phyloP scores from a whole-genome alignment of 2,329 filamentous ascomycete genomes.

The Fusarium beomiforme region DNA sequence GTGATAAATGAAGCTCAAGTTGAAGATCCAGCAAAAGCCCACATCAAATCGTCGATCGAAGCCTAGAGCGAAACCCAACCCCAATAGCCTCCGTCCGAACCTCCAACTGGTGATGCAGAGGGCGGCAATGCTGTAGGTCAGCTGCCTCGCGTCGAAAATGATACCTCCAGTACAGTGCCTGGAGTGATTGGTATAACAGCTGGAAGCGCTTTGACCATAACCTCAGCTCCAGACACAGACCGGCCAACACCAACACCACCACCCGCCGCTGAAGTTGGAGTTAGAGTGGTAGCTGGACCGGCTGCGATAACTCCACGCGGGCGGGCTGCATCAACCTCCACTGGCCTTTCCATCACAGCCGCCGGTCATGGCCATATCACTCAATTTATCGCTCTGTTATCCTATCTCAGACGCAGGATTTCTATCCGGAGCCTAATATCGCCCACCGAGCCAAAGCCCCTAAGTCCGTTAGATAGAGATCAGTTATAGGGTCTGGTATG shows the following conservation, averaged over 20 bases:
- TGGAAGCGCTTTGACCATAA: conserved; percentile 8
- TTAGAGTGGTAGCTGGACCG: conserved; percentile 14
- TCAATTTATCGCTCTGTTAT: conserved; percentile 68
- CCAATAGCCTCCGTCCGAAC: conserved; percentile 11
- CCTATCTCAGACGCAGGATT: conserved; percentile 60
- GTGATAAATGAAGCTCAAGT: not conserved
- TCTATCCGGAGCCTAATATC: conserved; percentile 49
- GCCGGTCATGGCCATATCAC: conserved; percentile 51
- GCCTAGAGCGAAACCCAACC: conserved; percentile 20
- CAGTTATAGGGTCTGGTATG: conserved; percentile 82
- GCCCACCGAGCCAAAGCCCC: conserved; percentile 53
- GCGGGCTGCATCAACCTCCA: conserved; percentile 31
- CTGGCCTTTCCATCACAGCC: conserved; percentile 33
- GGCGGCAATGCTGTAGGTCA: conserved; percentile 23
- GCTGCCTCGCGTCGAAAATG: conserved; percentile 21
- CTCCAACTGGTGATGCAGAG: conserved; percentile 18
- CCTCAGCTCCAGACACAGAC: conserved; percentile 14
- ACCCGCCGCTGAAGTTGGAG: not conserved
- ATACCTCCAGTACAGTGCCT: conserved; percentile 11
- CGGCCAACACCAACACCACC: not conserved
- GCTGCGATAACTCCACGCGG: conserved; percentile 31
- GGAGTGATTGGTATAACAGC: conserved; percentile 12
- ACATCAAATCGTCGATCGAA: conserved; percentile 30
- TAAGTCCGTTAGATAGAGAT: conserved; percentile 75
- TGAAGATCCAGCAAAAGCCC: conserved; percentile 18